Evolutionary conservation across 2,329 filamentous ascomycete species (phyloP).

Genomic region (Xylariaceae sp.): DNA sequence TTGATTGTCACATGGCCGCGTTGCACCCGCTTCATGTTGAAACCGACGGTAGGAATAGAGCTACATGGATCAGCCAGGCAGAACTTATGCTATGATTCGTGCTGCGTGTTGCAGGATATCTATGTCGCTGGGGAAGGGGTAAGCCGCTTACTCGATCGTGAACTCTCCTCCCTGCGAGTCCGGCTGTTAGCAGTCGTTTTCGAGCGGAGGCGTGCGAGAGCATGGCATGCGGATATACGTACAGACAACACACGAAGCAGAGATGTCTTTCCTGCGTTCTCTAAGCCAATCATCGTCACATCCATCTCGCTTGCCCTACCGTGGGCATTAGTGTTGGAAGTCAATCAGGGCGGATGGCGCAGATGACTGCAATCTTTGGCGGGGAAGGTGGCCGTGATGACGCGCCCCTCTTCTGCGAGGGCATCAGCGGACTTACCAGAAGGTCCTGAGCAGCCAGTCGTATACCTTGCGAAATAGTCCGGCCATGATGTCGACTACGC

Average conservation of each 20-base stretch:
- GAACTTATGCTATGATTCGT: slow-evolving; percentile 13
- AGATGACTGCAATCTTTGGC: slow-evolving; percentile 23
- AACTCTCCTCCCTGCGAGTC: slow-evolving; percentile 83
- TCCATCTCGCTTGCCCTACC: slow-evolving; percentile 97
- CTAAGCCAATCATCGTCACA: slow-evolving; percentile 96
- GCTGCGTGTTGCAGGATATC: slow-evolving; percentile 15
- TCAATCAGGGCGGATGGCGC: slow-evolving; percentile 6
- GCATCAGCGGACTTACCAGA: slow-evolving; percentile 64
- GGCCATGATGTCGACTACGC: slow-evolving; percentile 58
- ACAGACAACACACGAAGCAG: slow-evolving; percentile 90
- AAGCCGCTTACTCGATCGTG: slow-evolving; percentile 82
- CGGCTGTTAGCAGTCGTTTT: slow-evolving; percentile 17
- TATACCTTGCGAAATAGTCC: slow-evolving; percentile 91
- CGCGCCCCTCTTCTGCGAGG: slow-evolving; percentile 20
- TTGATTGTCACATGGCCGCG: slow-evolving; percentile 97
- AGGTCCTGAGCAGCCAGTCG: slow-evolving; percentile 95
- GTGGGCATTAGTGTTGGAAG: slow-evolving; percentile 17
- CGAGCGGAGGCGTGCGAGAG: slow-evolving; percentile 8
- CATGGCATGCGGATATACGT: slow-evolving; percentile 40
- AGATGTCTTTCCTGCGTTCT: slow-evolving; percentile 97
- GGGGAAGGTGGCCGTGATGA: slow-evolving; percentile 25
- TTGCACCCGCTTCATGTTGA: slow-evolving; percentile 98
- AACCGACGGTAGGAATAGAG: slow-evolving; percentile 96
- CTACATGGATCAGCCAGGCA: slow-evolving; percentile 49
- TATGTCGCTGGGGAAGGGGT: slow-evolving; percentile 12